Base-by-base conservation (phyloP, 192 early-diverging fungal species). In the Umbelopsis vinacea region DNA sequence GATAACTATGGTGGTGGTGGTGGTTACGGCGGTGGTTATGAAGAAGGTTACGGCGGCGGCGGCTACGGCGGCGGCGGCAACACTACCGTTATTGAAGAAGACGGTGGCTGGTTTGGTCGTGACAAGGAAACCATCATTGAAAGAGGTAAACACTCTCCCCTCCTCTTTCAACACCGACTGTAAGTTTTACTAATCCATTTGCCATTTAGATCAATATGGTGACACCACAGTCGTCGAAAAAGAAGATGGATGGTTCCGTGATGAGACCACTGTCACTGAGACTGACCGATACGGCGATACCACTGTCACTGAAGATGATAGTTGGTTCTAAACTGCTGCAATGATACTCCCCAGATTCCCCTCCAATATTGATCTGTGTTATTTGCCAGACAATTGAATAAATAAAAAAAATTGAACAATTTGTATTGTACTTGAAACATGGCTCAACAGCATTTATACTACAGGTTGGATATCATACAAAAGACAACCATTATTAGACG, bases 391-490 rank as follows among this genome's bases (percentile, higher is more conserved):
- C 8, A 23, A 7, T 22, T 6, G 37, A 37, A 37, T 17, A 29
- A 63, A 35, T 37, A 35, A 37, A 23, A n/a, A 29, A 29, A 29
- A 29, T 29, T 29, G 29, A 29, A 29, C 29, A 29, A 2, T 29
- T 29, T 29, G 29, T 29, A 29, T 29, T 29, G 29, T 29, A 29
- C 29, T 29, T 29, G 29, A 29, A 29, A 26, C 17, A 26, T 26
- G 11, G 14, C 15, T 5, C 8, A 26, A 54, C 4, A 14, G 14
- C 11, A 29, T 55, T 72, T 63, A 84, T 46, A 70, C 17, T 37
- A 86, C 63, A 11, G 94, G 87, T 23, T 76, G 79, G 69, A 98
- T 88, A 46, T 90, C 90, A 75, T 99, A 97, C 15, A 97, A 89
- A 40, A 97, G 79, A 71, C 93, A 95, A 26, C 86, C 74, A 75